Evolutionary conservation across 2,329 filamentous ascomycete species (phyloP).

Genomic region (Penicillium occitanis): DNA sequence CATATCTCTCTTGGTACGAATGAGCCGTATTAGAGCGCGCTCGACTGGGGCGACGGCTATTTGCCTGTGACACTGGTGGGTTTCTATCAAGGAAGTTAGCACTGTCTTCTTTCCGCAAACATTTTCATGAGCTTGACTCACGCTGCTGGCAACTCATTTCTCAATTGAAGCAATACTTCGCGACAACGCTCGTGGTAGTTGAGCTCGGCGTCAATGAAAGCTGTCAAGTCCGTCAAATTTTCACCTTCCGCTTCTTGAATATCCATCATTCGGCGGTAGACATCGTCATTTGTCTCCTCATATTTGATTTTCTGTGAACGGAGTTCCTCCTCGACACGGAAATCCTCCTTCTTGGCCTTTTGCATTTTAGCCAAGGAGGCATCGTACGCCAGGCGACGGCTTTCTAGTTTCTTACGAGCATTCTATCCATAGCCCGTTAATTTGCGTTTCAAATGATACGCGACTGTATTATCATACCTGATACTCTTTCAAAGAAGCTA

Average conservation of each 20-base stretch:
- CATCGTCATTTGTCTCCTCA: constrained; percentile 91
- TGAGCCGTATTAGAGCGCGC: constrained; percentile 65
- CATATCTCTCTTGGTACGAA: constrained; percentile 61
- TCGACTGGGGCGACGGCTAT: constrained; percentile 48
- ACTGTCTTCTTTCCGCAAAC: constrained; percentile 3
- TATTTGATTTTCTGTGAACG: constrained; percentile 91
- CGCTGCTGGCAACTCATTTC: constrained; percentile 67
- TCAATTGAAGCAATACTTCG: constrained; percentile 72
- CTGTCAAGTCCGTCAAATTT: constrained; percentile 72
- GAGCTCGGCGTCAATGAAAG: constrained; percentile 84
- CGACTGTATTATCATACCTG: constrained; percentile 60
- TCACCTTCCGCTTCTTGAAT: constrained; percentile 90
- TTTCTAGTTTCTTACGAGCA: constrained; percentile 92
- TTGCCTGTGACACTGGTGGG: constrained; percentile 28
- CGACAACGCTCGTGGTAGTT: constrained; percentile 88
- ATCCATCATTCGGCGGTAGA: constrained; percentile 88
- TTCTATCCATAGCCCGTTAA: constrained; percentile 46
- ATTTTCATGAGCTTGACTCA: constrained; percentile 36
- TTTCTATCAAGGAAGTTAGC: constrained; percentile 28
- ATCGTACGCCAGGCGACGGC: constrained; percentile 83
- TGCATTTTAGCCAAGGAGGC: constrained; percentile 86
- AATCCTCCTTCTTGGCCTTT: constrained; percentile 91
- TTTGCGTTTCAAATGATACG: constrained; percentile 7
- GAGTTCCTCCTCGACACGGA: constrained; percentile 87
- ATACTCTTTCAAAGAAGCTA: constrained; percentile 97